phyloP scores from a whole-genome alignment of 305 asterid species.

The Fraxinus greggii region DNA sequence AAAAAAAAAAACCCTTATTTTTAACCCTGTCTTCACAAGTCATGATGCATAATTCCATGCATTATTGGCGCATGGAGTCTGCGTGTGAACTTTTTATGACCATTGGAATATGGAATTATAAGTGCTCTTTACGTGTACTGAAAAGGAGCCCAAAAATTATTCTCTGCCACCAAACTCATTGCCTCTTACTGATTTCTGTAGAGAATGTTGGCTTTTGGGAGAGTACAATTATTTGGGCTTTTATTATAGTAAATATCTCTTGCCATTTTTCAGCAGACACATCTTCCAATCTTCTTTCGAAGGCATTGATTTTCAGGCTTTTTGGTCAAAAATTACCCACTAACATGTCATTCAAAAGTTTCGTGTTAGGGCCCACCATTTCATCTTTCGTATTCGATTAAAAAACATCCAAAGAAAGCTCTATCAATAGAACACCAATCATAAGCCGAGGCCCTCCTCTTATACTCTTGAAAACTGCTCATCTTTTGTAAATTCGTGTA shows the following conservation, averaged over 20 bases:
- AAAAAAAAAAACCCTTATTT: too few relatives aligned
- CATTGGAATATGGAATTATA: not conserved
- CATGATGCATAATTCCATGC: not conserved
- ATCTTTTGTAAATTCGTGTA: not conserved
- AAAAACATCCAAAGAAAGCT: not conserved
- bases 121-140: not conserved
- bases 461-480: not conserved
- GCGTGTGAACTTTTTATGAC: not conserved
- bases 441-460: not conserved
- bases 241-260: not conserved
- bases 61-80: not conserved
- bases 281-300: not conserved
- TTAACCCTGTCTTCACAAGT: not conserved
- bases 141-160: not conserved
- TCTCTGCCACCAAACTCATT: not conserved
- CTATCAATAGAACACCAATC: not conserved
- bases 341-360: not conserved
- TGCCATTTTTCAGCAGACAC: not conserved
- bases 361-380: not conserved
- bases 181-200: not conserved
- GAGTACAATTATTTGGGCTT: constrained; percentile 16
- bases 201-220: constrained; percentile 23
- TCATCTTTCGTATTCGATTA: not conserved
- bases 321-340: not conserved
- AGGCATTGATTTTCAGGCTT: not conserved